Percentiles rank a stretch among this genome's conserved stretches.
Conservation (phyloP, 768 basidiomycete genomes). For the Strobilomyces echinocephalus region DNA sequence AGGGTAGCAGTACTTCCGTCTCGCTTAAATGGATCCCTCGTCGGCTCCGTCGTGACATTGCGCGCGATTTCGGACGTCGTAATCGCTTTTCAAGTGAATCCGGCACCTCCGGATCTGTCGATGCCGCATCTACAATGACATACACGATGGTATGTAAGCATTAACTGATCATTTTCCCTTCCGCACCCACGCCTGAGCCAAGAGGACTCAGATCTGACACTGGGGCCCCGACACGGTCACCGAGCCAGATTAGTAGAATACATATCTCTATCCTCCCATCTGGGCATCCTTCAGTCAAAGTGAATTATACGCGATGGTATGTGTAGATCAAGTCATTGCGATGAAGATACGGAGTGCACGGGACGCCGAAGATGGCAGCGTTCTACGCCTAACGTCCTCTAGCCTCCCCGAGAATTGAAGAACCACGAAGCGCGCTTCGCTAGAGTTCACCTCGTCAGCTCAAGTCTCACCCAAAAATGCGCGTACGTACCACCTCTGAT, state of each 20-base stretch:
- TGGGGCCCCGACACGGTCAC: neutral
- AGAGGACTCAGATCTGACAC: slow-evolving; percentile 12
- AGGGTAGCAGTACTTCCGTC: slow-evolving; percentile 5
- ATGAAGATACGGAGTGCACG: slow-evolving; percentile 12
- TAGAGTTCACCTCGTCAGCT: slow-evolving; percentile 35
- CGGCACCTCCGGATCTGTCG: slow-evolving; percentile 15
- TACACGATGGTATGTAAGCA: slow-evolving; percentile 16
- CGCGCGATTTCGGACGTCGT: slow-evolving; percentile 9
- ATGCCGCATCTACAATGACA: slow-evolving; percentile 16
- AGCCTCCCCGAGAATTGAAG: slow-evolving; percentile 72
- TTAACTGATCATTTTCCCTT: slow-evolving; percentile 22
- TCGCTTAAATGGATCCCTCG: slow-evolving; percentile 11
- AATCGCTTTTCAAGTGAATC: slow-evolving; percentile 7
- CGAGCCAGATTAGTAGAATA: slow-evolving; percentile 27
- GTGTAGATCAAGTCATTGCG: slow-evolving; percentile 26
- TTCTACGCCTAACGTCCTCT: slow-evolving; percentile 15
- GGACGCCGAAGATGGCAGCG: slow-evolving; percentile 7
- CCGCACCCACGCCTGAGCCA: slow-evolving; percentile 20
- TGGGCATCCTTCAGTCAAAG: slow-evolving; percentile 8
- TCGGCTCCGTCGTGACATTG: slow-evolving; percentile 21
- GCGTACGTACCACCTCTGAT: slow-evolving; percentile 33
- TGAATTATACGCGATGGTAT: slow-evolving; percentile 26
- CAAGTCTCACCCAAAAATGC: slow-evolving; percentile 13
- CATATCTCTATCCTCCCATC: slow-evolving; percentile 10
- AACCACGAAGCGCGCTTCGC: slow-evolving; percentile 94